Base-by-base conservation (phyloP, 139 green algal genomes). In the Auxenochlorella pyrenoidosa region DNA sequence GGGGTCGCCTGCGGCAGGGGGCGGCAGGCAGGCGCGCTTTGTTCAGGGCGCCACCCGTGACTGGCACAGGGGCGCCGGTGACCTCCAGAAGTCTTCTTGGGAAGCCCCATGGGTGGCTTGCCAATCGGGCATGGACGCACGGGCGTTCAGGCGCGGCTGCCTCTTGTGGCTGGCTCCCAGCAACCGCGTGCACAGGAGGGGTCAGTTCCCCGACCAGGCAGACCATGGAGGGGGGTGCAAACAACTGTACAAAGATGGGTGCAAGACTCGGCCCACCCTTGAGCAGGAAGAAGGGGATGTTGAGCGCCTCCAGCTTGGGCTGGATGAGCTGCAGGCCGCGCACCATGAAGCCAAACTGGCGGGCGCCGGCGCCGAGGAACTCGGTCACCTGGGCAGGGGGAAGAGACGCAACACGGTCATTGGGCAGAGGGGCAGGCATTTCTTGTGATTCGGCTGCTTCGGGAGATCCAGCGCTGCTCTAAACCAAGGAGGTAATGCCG, bases 261-360 rank as follows among this genome's bases (percentile, higher is more conserved):
- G 60, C 60, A 26, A 6, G 60, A 30, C 5, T 21, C 1, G 10
- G 15, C 70, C 24, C 34, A 44, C 73, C 73, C 32, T 82, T 65
- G 43, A 82, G 75, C 75, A 82, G 75, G 93, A 96, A 97, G 92
- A 98, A 97, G 38, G 91, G 86, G 44, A 98, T 97, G 83, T 91
- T 92, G n/a, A 93, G 89, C 0, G 73, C 89, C 44, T 92, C 68
- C 75, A 96, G 89, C 78, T 87, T 90, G 19, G 89, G 84, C 82
- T 92, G 79, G 90, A 99, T 78, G 86, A 96, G 81, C 38, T 83
- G 77, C 77, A 99, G 91, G 2, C 95, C 97, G 19, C 94, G 89
- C 40, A 99, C 90, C 94, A 99, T 97, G 92, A 99, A 99, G 44
- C 91, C 92, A 87, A 95, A 97, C 87, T 98, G 96, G 8, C 97